These are phyloP conservation scores for Vigna reflexopilosa DNA, from an alignment of 306 rosid genomes.

Conservation along the genomic window DNA sequence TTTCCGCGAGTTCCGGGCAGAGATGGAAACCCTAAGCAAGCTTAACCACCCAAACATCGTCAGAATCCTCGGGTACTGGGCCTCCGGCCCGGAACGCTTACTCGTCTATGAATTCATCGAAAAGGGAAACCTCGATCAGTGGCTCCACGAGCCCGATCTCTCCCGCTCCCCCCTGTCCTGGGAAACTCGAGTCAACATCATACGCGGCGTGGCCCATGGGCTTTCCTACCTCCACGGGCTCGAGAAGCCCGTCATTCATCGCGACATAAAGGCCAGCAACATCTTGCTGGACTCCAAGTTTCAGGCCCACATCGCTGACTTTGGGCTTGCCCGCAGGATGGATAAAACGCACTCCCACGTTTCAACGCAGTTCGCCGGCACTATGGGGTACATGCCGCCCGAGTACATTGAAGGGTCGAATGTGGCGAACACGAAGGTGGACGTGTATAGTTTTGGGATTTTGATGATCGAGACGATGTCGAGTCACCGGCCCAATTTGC, in stretches of 20 bases:
- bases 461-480: conserved; percentile 75
- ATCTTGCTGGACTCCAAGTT: conserved; percentile 66
- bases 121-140: conserved; percentile 76
- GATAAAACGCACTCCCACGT: conserved; percentile 66
- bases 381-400: conserved; percentile 97
- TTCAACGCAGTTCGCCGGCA: conserved; percentile 86
- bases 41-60: conserved; percentile 78
- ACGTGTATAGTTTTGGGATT: conserved; percentile 87
- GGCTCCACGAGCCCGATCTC: conserved; percentile 66
- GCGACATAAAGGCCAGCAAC: conserved; percentile 88
- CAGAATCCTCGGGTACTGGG: conserved; percentile 78
- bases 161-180: conserved; percentile 62
- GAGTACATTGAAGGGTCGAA: conserved; percentile 73
- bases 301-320: conserved; percentile 88
- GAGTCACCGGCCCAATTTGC: conserved; percentile 72
- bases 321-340: conserved; percentile 82
- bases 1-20: conserved; percentile 90
- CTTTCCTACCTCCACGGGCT: conserved; percentile 68
- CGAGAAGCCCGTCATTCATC: conserved; percentile 75
- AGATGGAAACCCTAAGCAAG: conserved; percentile 85
- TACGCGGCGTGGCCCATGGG: conserved; percentile 75
- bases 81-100: conserved; percentile 69
- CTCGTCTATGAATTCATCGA: conserved; percentile 81
- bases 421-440: conserved; percentile 66
- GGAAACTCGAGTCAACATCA: conserved; percentile 62